Evolutionary conservation across 805 yeast species (phyloP).

Genomic region (Sungouiella blattae): DNA sequence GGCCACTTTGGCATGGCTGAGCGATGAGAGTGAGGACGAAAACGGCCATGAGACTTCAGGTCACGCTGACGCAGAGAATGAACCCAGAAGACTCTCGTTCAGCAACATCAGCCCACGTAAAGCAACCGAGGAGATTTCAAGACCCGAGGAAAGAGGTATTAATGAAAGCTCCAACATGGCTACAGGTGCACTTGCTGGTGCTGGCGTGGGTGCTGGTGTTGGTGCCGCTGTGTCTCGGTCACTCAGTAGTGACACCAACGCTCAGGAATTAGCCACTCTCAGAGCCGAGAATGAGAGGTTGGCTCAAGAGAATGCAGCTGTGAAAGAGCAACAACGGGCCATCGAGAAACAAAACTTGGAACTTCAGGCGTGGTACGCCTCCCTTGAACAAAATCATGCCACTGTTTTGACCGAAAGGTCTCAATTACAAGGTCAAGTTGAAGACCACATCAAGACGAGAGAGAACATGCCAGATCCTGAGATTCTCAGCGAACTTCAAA

Average conservation of each 20-base stretch:
- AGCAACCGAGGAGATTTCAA: background rate
- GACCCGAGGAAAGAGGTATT: too few species aligned
- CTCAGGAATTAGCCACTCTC: too few species aligned
- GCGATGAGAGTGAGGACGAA: conserved; percentile 69
- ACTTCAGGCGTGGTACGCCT: background rate
- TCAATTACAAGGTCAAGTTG: too few species aligned
- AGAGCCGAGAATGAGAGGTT: too few species aligned
- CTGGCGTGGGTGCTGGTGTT: background rate
- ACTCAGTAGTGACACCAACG: too few species aligned
- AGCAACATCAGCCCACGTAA: background rate
- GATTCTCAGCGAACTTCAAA: conserved; percentile 2
- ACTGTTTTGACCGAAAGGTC: background rate
- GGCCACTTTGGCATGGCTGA: conserved; percentile 83
- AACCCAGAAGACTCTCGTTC: conserved; percentile 9
- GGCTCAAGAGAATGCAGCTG: background rate
- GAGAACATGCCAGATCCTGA: too few species aligned
- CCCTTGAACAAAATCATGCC: background rate
- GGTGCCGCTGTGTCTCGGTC: background rate
- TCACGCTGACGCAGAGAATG: conserved; percentile 1
- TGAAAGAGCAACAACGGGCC: background rate
- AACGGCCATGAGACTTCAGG: conserved; percentile 5
- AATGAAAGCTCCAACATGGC: background rate
- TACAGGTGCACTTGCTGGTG: background rate
- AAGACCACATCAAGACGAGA: background rate
- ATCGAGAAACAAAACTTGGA: conserved; percentile 1